Percentiles rank a stretch among this genome's conserved stretches.
Evolutionary conservation across 345 rosid genomes (phyloP).

Genomic region (Sonneratia caseolaris): DNA sequence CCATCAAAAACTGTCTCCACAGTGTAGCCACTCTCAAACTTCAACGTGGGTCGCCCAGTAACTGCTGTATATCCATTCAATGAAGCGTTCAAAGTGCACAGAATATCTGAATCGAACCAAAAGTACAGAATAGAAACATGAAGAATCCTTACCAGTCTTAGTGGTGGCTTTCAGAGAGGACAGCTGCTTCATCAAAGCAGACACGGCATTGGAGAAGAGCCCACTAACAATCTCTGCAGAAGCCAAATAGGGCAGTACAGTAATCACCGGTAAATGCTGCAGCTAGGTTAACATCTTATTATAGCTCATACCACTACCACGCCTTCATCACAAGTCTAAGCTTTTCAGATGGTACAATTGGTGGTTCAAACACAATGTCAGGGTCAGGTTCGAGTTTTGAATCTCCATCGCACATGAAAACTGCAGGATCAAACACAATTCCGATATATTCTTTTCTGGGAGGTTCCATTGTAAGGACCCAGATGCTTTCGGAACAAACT

Average conservation of each 20-base stretch:
- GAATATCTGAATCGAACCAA: conserved; percentile 2
- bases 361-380: background rate
- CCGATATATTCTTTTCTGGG: background rate
- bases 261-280: conserved; percentile 1
- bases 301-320: background rate
- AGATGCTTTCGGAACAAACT: background rate
- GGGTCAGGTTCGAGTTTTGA: background rate
- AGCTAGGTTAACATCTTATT: background rate
- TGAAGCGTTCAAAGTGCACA: background rate
- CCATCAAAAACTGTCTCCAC: conserved; percentile 99
- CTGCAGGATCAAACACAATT: background rate
- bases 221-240: conserved; percentile 76
- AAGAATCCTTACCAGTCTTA: conserved; percentile 50
- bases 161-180: conserved; percentile 88
- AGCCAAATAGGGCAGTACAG: conserved; percentile 2
- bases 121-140: background rate
- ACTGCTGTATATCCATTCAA: conserved; percentile 34
- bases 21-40: conserved; percentile 82
- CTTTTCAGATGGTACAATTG: background rate
- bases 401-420: background rate
- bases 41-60: conserved; percentile 83
- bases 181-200: conserved; percentile 73
- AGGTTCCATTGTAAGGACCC: background rate
- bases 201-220: conserved; percentile 57
- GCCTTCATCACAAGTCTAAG: background rate